Conservation (phyloP, 352 stramenopile genomes). For the Thraustochytrium sp. region DNA sequence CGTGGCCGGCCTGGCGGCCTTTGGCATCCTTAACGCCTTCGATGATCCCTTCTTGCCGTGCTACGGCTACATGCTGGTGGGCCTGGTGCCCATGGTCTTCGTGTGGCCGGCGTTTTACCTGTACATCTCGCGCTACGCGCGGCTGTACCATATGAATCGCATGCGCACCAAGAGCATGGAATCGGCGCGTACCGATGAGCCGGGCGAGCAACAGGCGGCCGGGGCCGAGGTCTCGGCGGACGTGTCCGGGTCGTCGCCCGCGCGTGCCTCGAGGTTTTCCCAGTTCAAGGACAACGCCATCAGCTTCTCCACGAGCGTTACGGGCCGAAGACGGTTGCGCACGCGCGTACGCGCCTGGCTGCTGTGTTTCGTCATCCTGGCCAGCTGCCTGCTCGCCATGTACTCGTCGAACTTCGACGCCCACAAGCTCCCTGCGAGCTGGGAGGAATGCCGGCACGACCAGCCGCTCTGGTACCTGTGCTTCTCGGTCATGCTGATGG, state of each 20-base stretch:
- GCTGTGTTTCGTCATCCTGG: background rate
- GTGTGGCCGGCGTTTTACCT: conserved; percentile 12
- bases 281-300: background rate
- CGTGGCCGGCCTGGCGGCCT: background rate
- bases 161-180: background rate
- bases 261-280: too few species aligned
- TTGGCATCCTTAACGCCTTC: background rate
- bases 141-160: background rate
- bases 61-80: conserved; percentile 5
- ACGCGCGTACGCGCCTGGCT: background rate
- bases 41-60: conserved; percentile 3
- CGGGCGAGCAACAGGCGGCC: background rate
- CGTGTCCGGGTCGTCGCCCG: too few species aligned
- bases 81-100: conserved; percentile 4
- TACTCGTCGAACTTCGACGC: background rate
- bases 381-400: background rate
- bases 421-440: background rate
- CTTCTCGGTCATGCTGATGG: conserved; percentile 12
- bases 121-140: background rate
- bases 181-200: background rate
- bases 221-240: background rate
- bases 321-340: background rate
- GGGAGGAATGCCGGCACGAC: background rate
- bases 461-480: background rate
- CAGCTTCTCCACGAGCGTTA: background rate